Evolutionary conservation across 345 rosid species (phyloP).

Genomic region (Chamaenerion angustifolium): DNA sequence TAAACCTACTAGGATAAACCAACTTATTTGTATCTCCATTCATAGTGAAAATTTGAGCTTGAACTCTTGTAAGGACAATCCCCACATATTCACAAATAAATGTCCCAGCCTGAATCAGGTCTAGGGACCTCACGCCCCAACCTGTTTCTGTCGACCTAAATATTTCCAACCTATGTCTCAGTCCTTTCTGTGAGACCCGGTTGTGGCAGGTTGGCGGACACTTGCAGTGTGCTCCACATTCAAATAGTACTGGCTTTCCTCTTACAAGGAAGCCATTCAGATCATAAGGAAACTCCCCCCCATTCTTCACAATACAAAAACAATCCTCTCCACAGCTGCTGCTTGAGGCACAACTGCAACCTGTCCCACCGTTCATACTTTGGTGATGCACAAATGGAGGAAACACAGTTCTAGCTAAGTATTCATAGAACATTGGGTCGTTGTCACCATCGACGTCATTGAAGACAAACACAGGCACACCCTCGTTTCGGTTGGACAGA

Average conservation of each 20-base stretch:
- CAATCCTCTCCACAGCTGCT: slow-evolving; percentile 62
- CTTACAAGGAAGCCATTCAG: slow-evolving; percentile 46
- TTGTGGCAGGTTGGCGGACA: slow-evolving; percentile 75
- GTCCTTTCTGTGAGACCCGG: slow-evolving; percentile 65
- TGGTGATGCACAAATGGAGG: slow-evolving; percentile 32
- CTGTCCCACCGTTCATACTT: slow-evolving; percentile 27
- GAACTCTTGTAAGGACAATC: slow-evolving; percentile 75
- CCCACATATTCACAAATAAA: slow-evolving; percentile 90
- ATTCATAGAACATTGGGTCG: slow-evolving; percentile 80
- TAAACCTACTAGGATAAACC: slow-evolving; percentile 61
- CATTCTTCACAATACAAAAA: slow-evolving; percentile 58
- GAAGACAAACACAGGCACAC: slow-evolving; percentile 47
- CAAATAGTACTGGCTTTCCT: slow-evolving; percentile 62
- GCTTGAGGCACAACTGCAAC: slow-evolving; percentile 57
- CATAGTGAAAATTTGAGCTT: slow-evolving; percentile 66
- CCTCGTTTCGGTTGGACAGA: slow-evolving; percentile 50
- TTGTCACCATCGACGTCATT: slow-evolving; percentile 65
- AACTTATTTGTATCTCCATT: slow-evolving; percentile 45
- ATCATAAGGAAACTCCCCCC: slow-evolving; percentile 74
- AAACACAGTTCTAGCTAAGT: slow-evolving; percentile 48
- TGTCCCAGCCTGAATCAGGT: slow-evolving; percentile 76
- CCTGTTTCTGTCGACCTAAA: slow-evolving; percentile 85
- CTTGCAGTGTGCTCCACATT: slow-evolving; percentile 61
- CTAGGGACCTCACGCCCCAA: slow-evolving; percentile 88
- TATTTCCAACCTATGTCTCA: slow-evolving; percentile 59